Percentiles rank a stretch among this genome's conserved stretches.
Evolutionary conservation across 169 alveolate genomes (phyloP).

Genomic region (Miamiensis avidus): DNA sequence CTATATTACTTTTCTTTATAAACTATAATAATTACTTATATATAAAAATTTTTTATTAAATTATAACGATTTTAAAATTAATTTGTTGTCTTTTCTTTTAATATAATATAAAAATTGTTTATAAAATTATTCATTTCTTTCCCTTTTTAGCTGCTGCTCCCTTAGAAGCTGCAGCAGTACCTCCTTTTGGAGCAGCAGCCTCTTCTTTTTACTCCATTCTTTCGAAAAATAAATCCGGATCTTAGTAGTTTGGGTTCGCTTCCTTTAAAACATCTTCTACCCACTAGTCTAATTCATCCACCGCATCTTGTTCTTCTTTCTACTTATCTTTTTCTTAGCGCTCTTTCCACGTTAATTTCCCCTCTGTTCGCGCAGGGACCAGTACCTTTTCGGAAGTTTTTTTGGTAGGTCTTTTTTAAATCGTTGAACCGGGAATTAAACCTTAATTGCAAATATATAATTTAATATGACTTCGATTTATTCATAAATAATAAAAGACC

Average conservation of each 20-base stretch:
- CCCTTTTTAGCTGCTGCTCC: background rate
- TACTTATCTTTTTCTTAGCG: conserved; percentile 22
- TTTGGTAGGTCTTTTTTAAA: conserved; percentile 19
- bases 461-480: too few relatives aligned
- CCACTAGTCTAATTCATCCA: conserved; percentile 47
- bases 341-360: conserved; percentile 36
- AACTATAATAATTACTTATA: too few relatives aligned
- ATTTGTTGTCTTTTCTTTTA: too few relatives aligned
- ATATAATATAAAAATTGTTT: too few relatives aligned
- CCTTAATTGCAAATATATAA: background rate
- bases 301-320: conserved; percentile 26
- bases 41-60: too few relatives aligned
- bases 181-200: background rate
- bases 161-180: background rate
- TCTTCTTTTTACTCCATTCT: conserved; percentile 26
- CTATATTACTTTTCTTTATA: too few relatives aligned
- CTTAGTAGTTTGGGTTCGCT: conserved; percentile 47
- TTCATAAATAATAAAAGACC: too few relatives aligned
- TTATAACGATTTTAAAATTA: too few relatives aligned
- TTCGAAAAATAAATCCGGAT: conserved; percentile 52
- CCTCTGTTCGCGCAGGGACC: background rate
- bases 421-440: conserved; percentile 33
- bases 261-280: conserved; percentile 31
- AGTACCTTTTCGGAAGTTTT: conserved; percentile 18
- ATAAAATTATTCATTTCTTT: background rate